Percentiles rank a stretch among this genome's conserved stretches.
These are phyloP conservation scores for Albugo candida DNA, from an alignment of 352 stramenopile genomes.

Conservation along the genomic window DNA sequence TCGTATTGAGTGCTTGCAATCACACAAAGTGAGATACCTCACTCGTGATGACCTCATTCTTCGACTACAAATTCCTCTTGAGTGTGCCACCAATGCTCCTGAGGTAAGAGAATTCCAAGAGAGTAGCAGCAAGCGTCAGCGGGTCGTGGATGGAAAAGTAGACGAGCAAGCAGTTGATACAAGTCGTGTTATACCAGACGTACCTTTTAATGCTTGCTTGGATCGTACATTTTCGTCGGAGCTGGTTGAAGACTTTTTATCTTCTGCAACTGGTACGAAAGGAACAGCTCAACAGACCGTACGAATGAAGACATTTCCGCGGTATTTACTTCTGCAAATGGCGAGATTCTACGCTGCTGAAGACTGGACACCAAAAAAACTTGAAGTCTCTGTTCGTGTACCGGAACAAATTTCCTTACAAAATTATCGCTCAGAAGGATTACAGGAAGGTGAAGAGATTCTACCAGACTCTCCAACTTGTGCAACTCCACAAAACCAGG, in stretches of 20 bases:
- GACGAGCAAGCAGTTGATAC: conserved; percentile 13
- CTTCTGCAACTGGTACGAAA: conserved; percentile 50
- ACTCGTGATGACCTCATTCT: conserved; percentile 58
- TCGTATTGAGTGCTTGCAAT: conserved; percentile 52
- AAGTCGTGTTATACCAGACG: conserved; percentile 77
- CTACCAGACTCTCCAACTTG: conserved; percentile 41
- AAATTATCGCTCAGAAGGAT: conserved; percentile 26
- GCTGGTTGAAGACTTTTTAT: conserved; percentile 84
- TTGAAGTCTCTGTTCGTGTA: conserved; percentile 93
- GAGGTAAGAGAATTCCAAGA: conserved; percentile 77
- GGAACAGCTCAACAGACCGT: conserved; percentile 57
- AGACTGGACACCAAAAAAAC: conserved; percentile 93
- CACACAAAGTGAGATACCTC: conserved; percentile 78
- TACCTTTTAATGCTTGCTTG: conserved; percentile 89
- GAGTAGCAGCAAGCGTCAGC: conserved; percentile 75
- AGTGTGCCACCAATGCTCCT: conserved; percentile 65
- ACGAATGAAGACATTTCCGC: conserved; percentile 88
- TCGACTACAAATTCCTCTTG: conserved; percentile 74
- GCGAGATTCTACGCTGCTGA: conserved; percentile 91
- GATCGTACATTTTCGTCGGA: conserved; percentile 82
- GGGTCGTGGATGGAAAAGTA: conserved; percentile 31
- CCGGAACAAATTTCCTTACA: conserved; percentile 74
- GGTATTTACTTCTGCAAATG: conserved; percentile 94
- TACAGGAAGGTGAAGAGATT: conserved; percentile 73
- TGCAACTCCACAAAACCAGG: conserved; percentile 2